Evolutionary conservation across 2,329 filamentous ascomycete genomes (phyloP).

Genomic region (Trichoderma arundinaceum): DNA sequence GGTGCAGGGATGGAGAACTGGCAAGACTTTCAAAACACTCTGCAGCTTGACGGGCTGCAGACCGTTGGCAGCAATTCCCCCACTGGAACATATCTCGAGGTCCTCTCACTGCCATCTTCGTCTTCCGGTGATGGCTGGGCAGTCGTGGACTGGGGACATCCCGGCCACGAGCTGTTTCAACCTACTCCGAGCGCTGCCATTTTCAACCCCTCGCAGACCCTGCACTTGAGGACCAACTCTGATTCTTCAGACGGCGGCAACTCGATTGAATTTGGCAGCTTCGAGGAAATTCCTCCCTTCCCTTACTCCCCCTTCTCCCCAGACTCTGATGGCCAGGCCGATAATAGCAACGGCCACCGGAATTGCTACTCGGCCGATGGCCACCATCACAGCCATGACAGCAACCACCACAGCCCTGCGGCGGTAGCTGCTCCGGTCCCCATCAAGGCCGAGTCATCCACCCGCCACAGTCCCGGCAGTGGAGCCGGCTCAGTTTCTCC

Average conservation of each 20-base stretch:
- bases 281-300: slow-evolving; percentile 75
- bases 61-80: slow-evolving; percentile 54
- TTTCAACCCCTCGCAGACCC: slow-evolving; percentile 88
- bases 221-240: slow-evolving; percentile 86
- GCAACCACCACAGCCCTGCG: slow-evolving; percentile 69
- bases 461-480: slow-evolving; percentile 64
- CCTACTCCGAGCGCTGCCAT: slow-evolving; percentile 68
- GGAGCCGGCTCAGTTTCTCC: slow-evolving; percentile 66
- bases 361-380: slow-evolving; percentile 66
- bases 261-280: slow-evolving; percentile 74
- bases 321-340: slow-evolving; percentile 74
- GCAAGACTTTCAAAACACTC: slow-evolving; percentile 74
- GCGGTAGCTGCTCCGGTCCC: slow-evolving; percentile 71
- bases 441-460: slow-evolving; percentile 61
- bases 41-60: slow-evolving; percentile 58
- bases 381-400: slow-evolving; percentile 54
- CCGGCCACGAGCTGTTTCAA: slow-evolving; percentile 66
- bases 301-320: slow-evolving; percentile 83
- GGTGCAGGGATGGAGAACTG: slow-evolving; percentile 71
- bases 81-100: slow-evolving; percentile 72
- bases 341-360: slow-evolving; percentile 61
- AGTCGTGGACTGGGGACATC: slow-evolving; percentile 75
- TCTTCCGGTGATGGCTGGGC: slow-evolving; percentile 89
- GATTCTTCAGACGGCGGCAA: slow-evolving; percentile 78
- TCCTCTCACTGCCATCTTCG: slow-evolving; percentile 79